A percentile compares a stretch with the other conserved stretches of the same genome.
These are phyloP conservation scores for Forsythia viridissima DNA, from an alignment of 257 asterid species.

Conservation along the genomic window DNA sequence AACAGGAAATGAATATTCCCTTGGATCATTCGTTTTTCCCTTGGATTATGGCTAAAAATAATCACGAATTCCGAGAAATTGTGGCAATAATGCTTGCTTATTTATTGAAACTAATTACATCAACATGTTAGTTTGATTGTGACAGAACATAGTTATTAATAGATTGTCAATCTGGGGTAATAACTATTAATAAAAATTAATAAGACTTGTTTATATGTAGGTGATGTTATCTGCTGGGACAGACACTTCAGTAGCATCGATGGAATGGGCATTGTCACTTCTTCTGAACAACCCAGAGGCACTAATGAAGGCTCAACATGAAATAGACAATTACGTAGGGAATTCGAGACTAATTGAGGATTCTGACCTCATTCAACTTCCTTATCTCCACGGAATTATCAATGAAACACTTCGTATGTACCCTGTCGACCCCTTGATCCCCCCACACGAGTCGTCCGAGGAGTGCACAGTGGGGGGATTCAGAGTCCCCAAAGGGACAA, in stretches of 20 bases:
- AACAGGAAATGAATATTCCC: background rate
- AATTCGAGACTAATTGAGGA: constrained; percentile 47
- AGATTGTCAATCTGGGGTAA: background rate
- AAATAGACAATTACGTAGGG: constrained; percentile 44
- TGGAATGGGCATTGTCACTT: constrained; percentile 70
- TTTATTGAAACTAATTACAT: background rate
- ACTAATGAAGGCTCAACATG: constrained; percentile 45
- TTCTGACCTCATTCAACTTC: constrained; percentile 49
- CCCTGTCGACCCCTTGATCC: constrained; percentile 59
- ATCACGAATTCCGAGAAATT: background rate
- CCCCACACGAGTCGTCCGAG: constrained; percentile 58
- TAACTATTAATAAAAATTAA: background rate
- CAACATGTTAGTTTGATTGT: background rate
- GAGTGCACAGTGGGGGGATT: constrained; percentile 64
- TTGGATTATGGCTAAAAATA: background rate
- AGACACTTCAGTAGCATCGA: constrained; percentile 52
- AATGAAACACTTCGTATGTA: constrained; percentile 59
- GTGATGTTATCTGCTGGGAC: constrained; percentile 57
- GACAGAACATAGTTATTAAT: background rate
- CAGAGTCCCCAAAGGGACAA: constrained; percentile 47
- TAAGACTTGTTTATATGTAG: constrained; percentile 17
- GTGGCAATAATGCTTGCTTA: background rate
- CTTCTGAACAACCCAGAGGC: constrained; percentile 54
- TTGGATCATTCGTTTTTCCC: background rate
- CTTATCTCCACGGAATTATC: constrained; percentile 52